Evolutionary conservation across 495 filamentous ascomycete genomes (phyloP).

Genomic region (Penicillium ochrochloron): DNA sequence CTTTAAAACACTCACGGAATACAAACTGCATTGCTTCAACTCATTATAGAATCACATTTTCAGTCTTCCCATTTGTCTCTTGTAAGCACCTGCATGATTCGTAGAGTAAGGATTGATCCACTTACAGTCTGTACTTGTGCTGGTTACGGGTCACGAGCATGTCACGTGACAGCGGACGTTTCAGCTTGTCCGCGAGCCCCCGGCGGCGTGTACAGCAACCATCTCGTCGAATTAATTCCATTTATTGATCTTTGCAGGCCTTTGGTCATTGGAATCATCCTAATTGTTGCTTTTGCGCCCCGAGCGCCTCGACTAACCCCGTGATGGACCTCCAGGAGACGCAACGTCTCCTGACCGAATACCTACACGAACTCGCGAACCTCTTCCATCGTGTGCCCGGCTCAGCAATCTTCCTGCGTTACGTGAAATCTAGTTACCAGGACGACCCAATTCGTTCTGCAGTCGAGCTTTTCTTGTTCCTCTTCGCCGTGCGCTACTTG

Average conservation of each 20-base stretch:
- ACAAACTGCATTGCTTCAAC: constrained; percentile 40
- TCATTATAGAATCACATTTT: not conserved
- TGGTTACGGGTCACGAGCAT: not conserved
- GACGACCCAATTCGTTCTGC: constrained; percentile 93
- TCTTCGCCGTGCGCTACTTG: constrained; percentile 94
- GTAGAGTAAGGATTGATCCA: too few species aligned
- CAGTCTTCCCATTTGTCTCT: not conserved
- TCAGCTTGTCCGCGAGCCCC: constrained; percentile 14
- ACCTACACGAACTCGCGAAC: constrained; percentile 66
- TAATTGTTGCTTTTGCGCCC: constrained; percentile 17
- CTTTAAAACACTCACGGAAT: constrained; percentile 32
- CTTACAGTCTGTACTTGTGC: too few species aligned
- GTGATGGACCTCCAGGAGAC: constrained; percentile 83
- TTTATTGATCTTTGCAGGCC: not conserved
- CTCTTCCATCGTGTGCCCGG: constrained; percentile 89
- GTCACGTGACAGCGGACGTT: constrained; percentile 16
- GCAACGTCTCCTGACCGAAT: constrained; percentile 68
- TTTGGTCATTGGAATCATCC: not conserved
- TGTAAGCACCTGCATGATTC: not conserved
- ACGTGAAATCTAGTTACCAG: constrained; percentile 95
- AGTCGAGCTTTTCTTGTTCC: constrained; percentile 90
- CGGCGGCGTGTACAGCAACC: not conserved
- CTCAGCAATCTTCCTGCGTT: constrained; percentile 90
- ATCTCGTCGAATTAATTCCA: constrained; percentile 1
- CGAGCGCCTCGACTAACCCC: constrained; percentile 22